phyloP scores from a whole-genome alignment of 768 basidiomycete species.

The Phylloporus arenicola region DNA sequence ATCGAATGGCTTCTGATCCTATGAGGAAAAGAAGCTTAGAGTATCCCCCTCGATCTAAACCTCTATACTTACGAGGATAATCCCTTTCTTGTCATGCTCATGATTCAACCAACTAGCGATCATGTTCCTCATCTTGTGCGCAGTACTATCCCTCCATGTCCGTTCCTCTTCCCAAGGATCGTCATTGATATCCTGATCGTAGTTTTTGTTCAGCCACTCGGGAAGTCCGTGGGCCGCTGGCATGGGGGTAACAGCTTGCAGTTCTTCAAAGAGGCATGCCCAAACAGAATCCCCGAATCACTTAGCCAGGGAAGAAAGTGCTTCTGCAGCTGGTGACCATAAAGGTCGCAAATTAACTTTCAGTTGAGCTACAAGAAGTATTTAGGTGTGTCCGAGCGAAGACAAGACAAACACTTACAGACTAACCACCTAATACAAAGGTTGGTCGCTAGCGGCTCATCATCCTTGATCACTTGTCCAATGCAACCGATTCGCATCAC shows the following conservation, averaged over 20 bases:
- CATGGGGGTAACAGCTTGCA: constrained; percentile 34
- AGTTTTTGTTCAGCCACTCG: constrained; percentile 23
- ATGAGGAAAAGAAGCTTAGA: not conserved
- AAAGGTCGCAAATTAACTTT: constrained; percentile 91
- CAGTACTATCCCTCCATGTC: constrained; percentile 71
- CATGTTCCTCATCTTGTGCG: constrained; percentile 50
- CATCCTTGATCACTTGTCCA: constrained; percentile 52
- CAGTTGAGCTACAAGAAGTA: constrained; percentile 57
- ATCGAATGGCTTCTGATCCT: constrained; percentile 41
- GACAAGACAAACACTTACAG: constrained; percentile 40
- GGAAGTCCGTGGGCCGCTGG: constrained; percentile 6
- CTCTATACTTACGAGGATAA: constrained; percentile 29
- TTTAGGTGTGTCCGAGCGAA: not conserved
- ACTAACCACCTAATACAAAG: constrained; percentile 68
- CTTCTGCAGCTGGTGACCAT: constrained; percentile 76
- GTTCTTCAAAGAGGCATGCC: constrained; percentile 60
- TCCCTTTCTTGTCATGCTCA: constrained; percentile 26
- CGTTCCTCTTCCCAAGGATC: constrained; percentile 61
- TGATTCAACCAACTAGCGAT: constrained; percentile 45
- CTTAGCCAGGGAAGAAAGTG: constrained; percentile 47
- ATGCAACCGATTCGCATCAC: constrained; percentile 73
- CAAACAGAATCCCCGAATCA: constrained; percentile 71
- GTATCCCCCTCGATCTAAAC: not conserved
- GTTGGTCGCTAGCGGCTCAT: constrained; percentile 50
- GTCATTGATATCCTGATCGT: constrained; percentile 18